Percentiles rank a stretch among this genome's conserved stretches.
Conservation (phyloP, 2,329 filamentous ascomycete genomes). For the Phialophora chinensis region DNA sequence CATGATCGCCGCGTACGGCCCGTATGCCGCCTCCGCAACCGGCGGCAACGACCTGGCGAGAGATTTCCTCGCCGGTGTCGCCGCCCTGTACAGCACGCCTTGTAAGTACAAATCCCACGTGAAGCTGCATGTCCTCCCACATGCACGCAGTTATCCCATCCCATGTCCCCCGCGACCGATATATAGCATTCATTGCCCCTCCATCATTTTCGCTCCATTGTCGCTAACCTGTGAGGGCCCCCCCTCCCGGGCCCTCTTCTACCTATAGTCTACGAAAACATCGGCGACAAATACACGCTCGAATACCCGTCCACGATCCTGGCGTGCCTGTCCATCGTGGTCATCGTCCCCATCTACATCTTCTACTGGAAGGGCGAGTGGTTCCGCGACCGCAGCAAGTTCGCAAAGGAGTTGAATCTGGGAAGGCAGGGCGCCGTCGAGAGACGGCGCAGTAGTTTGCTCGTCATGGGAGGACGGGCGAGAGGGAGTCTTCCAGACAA, state of each 20-base stretch:
- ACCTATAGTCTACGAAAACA: constrained; percentile 53
- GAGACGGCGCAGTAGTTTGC: constrained; percentile 28
- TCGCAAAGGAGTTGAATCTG: constrained; percentile 65
- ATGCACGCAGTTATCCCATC: too few species aligned
- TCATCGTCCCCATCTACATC: constrained; percentile 68
- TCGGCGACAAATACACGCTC: constrained; percentile 50
- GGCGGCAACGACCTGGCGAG: constrained; percentile 70
- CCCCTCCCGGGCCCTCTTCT: constrained; percentile 14
- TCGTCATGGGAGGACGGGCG: not conserved
- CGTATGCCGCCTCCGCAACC: constrained; percentile 68
- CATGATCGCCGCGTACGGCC: constrained; percentile 70
- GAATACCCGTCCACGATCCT: constrained; percentile 63
- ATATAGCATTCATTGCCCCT: too few species aligned
- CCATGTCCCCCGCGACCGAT: too few species aligned
- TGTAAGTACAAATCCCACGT: constrained; percentile 42
- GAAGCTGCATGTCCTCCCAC: too few species aligned
- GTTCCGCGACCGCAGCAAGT: constrained; percentile 65
- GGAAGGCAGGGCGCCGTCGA: constrained; percentile 44
- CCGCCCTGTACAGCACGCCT: constrained; percentile 64
- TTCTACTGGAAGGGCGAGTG: constrained; percentile 68
- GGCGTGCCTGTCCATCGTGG: constrained; percentile 63
- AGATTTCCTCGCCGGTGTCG: constrained; percentile 67
- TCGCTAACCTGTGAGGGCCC: not conserved
- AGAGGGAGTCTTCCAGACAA: constrained; percentile 2
- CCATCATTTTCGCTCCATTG: too few species aligned